Evolutionary conservation across 2,329 filamentous ascomycete genomes (phyloP).

Genomic region (Pyrenochaeta sp.): DNA sequence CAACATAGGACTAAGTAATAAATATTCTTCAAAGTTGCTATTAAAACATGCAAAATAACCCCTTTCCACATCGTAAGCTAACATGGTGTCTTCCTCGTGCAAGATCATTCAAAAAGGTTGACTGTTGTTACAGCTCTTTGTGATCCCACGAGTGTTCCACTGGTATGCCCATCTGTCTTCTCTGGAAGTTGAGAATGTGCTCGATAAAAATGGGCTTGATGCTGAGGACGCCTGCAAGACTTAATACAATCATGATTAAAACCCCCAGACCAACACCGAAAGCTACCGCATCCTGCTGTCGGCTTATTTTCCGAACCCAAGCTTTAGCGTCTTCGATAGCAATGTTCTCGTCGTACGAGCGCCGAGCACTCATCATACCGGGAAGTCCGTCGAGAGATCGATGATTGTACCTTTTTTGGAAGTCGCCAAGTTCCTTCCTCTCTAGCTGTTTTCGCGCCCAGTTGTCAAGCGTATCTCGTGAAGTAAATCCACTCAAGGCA

Average conservation of each 20-base stretch:
- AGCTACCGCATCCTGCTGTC: constrained; percentile 33
- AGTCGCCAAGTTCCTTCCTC: constrained; percentile 61
- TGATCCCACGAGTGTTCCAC: constrained; percentile 18
- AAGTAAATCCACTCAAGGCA: constrained; percentile 33
- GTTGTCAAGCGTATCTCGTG: constrained; percentile 63
- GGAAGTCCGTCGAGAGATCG: constrained; percentile 34
- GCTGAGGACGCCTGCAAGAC: constrained; percentile 23
- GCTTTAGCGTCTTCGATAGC: constrained; percentile 53
- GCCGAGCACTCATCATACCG: constrained; percentile 55
- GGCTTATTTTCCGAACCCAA: constrained; percentile 32
- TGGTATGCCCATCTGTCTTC: constrained; percentile 29
- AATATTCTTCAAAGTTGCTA: no score
- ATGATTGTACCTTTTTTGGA: constrained; percentile 65
- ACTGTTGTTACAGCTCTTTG: constrained; percentile 10
- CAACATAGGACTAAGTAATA: no score
- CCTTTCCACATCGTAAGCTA: no score
- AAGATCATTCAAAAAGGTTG: no score
- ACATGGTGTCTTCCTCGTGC: no score
- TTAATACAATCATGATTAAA: constrained; percentile 28
- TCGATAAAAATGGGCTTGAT: constrained; percentile 29
- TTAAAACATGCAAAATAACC: no score
- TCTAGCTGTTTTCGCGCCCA: constrained; percentile 61
- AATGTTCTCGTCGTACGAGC: constrained; percentile 55
- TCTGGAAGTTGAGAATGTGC: constrained; percentile 33
- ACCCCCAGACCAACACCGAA: constrained; percentile 29